Evolutionary conservation across 805 yeast genomes (phyloP).

Genomic region (Cephaloascus fragrans): DNA sequence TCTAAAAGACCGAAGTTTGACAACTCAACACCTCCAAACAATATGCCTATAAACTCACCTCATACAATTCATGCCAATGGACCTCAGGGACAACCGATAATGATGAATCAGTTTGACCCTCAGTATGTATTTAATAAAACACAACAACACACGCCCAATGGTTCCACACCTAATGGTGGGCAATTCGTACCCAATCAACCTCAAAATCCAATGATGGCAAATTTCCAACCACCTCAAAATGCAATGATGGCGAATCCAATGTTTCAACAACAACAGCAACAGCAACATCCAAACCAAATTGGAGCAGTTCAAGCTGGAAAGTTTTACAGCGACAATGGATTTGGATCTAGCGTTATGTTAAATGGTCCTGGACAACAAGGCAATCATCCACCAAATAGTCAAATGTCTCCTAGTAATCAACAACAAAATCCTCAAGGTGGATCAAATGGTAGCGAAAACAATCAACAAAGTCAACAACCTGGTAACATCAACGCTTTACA

Average conservation of each 20-base stretch:
- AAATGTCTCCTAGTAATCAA: conserved; percentile 5
- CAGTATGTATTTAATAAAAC: conserved; percentile 1
- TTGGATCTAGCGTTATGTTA: conserved; percentile 2
- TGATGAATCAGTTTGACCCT: conserved; percentile 4
- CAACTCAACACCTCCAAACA: conserved; percentile 3
- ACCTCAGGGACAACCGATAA: conserved; percentile 2
- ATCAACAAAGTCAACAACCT: conserved; percentile 8
- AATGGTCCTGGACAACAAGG: conserved; percentile 7
- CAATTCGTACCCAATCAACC: conserved; percentile 6
- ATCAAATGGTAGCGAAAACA: conserved; percentile 1
- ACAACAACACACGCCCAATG: conserved; percentile 2
- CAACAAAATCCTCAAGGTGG: conserved; percentile 1
- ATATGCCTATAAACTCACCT: neutral
- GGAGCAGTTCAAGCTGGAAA: conserved; percentile 18
- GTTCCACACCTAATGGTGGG: neutral
- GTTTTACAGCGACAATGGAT: conserved; percentile 15
- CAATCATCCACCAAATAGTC: conserved; percentile 7
- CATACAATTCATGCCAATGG: conserved; percentile 1
- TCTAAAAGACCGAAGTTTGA: neutral
- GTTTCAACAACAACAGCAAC: conserved; percentile 15
- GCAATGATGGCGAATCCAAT: conserved; percentile 19
- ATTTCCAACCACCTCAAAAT: conserved; percentile 8
- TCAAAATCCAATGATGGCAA: conserved; percentile 10
- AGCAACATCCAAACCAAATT: conserved; percentile 5
- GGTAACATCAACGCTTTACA: conserved; percentile 48